phyloP scores from a whole-genome alignment of 176 grass and related monocot genomes.

The Rhynchospora tenuis region DNA sequence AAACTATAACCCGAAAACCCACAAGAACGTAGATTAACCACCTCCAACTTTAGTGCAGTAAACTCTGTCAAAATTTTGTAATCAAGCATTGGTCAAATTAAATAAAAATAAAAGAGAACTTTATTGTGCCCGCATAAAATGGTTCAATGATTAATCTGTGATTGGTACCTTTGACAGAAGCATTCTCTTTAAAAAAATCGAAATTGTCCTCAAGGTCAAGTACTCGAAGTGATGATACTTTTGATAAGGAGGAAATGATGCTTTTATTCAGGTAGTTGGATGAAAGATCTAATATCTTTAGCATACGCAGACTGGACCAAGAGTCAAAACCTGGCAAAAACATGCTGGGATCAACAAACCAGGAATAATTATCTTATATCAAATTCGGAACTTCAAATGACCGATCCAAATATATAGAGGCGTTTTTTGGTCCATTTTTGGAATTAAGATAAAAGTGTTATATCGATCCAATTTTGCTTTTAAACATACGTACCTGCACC shows the following conservation, averaged over 20 bases:
- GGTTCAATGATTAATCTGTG: too few relatives aligned
- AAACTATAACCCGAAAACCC: background rate
- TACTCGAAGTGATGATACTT: background rate
- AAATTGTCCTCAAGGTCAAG: background rate
- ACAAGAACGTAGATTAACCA: background rate
- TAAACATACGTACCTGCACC: background rate
- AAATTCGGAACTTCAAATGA: too few relatives aligned
- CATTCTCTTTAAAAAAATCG: background rate
- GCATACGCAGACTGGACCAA: background rate
- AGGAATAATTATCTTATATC: background rate
- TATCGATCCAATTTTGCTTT: too few relatives aligned
- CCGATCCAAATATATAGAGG: too few relatives aligned
- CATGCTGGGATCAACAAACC: background rate
- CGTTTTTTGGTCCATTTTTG: too few relatives aligned
- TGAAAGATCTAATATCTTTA: background rate
- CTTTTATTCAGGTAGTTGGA: background rate
- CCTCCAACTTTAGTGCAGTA: background rate
- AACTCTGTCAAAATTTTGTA: background rate
- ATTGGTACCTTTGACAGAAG: background rate
- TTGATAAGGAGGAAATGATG: background rate
- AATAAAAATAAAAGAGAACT: too few relatives aligned
- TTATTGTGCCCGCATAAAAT: too few relatives aligned
- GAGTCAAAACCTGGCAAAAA: background rate
- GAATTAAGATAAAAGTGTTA: background rate
- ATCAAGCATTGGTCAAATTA: too few relatives aligned